A percentile compares a stretch with the other conserved stretches of the same genome.
Conservation (phyloP, 2,329 filamentous ascomycete genomes). For the Chalara sp. region DNA sequence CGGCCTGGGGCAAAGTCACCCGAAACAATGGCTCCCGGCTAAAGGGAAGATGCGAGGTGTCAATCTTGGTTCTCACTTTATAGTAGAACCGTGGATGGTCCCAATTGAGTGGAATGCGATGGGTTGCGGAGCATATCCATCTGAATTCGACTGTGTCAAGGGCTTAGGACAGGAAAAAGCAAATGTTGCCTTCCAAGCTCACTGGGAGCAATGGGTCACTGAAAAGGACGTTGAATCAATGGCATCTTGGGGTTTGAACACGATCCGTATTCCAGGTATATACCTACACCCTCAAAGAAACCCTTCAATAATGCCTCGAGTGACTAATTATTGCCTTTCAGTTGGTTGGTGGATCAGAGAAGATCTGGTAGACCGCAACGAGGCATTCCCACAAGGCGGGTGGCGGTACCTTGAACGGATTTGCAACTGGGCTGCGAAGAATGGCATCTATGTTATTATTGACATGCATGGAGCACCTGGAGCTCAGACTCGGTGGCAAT, state of each 20-base stretch:
- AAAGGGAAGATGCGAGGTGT: conserved; percentile 40
- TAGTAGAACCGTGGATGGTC: conserved; percentile 43
- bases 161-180: conserved; percentile 36
- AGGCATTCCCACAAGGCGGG: conserved; percentile 41
- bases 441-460: conserved; percentile 42
- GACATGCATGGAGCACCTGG: conserved; percentile 42
- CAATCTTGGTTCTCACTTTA: conserved; percentile 40
- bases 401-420: conserved; percentile 37
- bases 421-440: conserved; percentile 36
- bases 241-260: conserved; percentile 38
- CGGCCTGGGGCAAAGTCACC: neutral
- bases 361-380: conserved; percentile 36
- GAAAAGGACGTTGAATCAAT: conserved; percentile 38
- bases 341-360: conserved; percentile 36
- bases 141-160: conserved; percentile 42
- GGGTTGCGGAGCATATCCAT: conserved; percentile 34
- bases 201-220: conserved; percentile 42
- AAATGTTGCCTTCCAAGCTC: conserved; percentile 35
- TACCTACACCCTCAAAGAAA: conserved; percentile 20
- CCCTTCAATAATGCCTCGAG: too few relatives aligned
- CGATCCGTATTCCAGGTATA: conserved; percentile 41
- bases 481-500: conserved; percentile 34
- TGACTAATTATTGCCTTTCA: too few relatives aligned
- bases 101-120: conserved; percentile 33
- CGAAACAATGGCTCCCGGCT: conserved; percentile 13